Evolutionary conservation across 2,329 filamentous ascomycete genomes (phyloP), one percentile per base, ranked within the genome.

Genomic region (Aspergillus tanneri): DNA sequence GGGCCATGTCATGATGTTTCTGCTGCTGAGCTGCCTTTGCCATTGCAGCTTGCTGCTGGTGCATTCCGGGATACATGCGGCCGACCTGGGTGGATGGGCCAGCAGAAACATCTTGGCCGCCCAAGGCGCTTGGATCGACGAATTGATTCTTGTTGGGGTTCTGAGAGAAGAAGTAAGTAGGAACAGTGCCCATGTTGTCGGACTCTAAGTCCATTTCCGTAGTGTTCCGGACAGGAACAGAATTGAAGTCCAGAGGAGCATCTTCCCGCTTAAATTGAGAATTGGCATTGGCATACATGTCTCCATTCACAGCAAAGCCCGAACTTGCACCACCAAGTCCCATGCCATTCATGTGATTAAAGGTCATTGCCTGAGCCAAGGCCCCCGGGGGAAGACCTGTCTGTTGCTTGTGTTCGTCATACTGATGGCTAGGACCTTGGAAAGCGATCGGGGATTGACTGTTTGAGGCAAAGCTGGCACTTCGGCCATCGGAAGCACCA

Each of bases 381-480:
- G 90, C 91, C 53, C 90, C 90, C 1, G 89, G 86, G 0, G 93
- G 89, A 23, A 96, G 84, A 55, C 91, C 90, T 3, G 93, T 96
- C 76, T 96, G 91, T 69, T 99, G 93, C 74, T 90, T 88, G 76
- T 96, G 95, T 65, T 89, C 84, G 63, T 90, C 88, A 77, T 97
- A 97, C 72, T 95, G 89, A 74, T 96, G 91, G 70, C 90, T 96
- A 7, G 93, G 92, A 27, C 84, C 88, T 39, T 83, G 84, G 64
- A 91, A 82, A 16, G 79, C 73, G 56, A 79, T 79, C 53, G 85
- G 80, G 21, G 66, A 68, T 48, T 71, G 69, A 52, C 61, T 63
- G 32, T 60, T 68, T 16, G 66, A 63, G 16, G 64, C 63, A 49
- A 71, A 69, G 39, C 60, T 62, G 47, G 62, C 65, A 54, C 64